Evolutionary conservation across 75 land plant species (phyloP).

Genomic region (Ceratopteris richardii): DNA sequence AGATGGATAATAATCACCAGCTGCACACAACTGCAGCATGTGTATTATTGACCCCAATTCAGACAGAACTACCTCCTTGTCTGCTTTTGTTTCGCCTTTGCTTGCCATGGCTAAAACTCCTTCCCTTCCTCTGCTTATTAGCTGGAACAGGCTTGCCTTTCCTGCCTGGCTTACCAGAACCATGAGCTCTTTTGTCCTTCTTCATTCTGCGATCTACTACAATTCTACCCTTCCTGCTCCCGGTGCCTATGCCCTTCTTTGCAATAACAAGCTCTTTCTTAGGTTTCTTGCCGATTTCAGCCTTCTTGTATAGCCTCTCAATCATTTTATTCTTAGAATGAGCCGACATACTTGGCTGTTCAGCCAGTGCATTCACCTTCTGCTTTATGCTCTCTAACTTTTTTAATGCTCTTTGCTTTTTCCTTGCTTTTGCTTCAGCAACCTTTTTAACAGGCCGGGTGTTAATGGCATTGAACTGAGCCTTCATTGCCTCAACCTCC

Average conservation of each 20-base stretch:
- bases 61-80: not conserved
- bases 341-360: constrained; percentile 71
- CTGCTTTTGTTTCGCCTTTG: constrained; percentile 24
- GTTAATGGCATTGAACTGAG: constrained; percentile 83
- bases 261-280: constrained; percentile 83
- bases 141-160: constrained; percentile 34
- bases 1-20: too few relatives aligned
- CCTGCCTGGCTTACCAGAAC: constrained; percentile 55
- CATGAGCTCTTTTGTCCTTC: constrained; percentile 60
- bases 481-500: constrained; percentile 86
- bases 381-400: constrained; percentile 62
- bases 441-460: constrained; percentile 94
- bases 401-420: constrained; percentile 65
- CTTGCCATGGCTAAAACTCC: constrained; percentile 20
- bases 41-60: too few relatives aligned
- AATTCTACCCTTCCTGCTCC: constrained; percentile 51
- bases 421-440: constrained; percentile 93
- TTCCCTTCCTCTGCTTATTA: constrained; percentile 12
- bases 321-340: constrained; percentile 77
- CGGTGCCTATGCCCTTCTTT: constrained; percentile 73
- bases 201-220: constrained; percentile 88
- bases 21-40: too few relatives aligned
- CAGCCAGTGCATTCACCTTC: constrained; percentile 79
- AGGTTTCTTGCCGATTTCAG: constrained; percentile 47
- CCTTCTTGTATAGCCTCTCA: constrained; percentile 78